Base-by-base conservation (phyloP, 208 protist genomes). In the Trypanosoma melophagium region DNA sequence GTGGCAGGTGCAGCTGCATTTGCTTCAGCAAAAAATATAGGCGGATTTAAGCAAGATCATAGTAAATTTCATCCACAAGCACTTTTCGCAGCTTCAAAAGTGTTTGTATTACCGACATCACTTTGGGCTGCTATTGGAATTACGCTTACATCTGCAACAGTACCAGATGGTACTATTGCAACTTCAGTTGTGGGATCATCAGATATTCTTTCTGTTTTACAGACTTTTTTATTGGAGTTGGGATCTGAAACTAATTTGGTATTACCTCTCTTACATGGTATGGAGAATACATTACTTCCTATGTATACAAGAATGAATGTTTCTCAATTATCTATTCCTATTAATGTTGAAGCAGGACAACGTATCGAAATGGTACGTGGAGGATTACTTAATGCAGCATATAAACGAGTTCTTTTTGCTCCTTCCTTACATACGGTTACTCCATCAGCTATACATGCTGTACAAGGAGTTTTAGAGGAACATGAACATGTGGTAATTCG, bases 401-500 rank as follows among this genome's bases (percentile, higher is more conserved):
- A 60, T 28, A 61, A 64, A 38, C 54, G 63, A 21, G 24, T 76
- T 17, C 19, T 76, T 17, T 69, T 76, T 38, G 49, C 44, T 22
- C 70, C 70, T 8, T 62, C 63, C 8, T 49, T 76, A 40, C 62
- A 69, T 28, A 19, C 63, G 14, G 5, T 76, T 24, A 42, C 55
- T 7, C 4, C 56, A 21, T 49, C 68, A 19, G 67, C 54, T 14
- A 16, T 56, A 44, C 66, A 53, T 35, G 63, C 63, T 3, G 16
- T 70, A 55, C 54, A 66, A 66, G 62, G 57, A 3, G 47, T 51
- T 53, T 38, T 38, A 25, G 44, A 53, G 50, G 31, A 64, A 35
- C 52, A 44, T 10, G 71, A 76, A 49, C 69, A 80, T 47, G 63
- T 82, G 16, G 71, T 95, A 16, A 73, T 79, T 44, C 86, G 89